Percentiles rank a stretch among this genome's conserved stretches.
phyloP scores from a whole-genome alignment of 345 rosid species.

The Erysimum cheiranthoides region DNA sequence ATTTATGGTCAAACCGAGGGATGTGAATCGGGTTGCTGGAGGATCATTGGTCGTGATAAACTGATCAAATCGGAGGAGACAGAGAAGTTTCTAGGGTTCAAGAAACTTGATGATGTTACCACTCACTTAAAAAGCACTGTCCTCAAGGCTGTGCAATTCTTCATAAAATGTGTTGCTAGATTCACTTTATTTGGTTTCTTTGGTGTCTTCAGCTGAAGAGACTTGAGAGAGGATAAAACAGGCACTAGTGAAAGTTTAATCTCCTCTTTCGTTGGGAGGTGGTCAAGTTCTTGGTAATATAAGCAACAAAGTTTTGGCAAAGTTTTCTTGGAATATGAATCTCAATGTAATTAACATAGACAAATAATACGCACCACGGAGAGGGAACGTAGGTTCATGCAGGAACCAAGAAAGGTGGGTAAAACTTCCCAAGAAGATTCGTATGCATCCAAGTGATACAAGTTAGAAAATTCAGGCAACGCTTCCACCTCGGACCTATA shows the following conservation, averaged over 20 bases:
- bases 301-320: not conserved
- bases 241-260: not conserved
- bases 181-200: not conserved
- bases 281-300: not conserved
- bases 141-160: not conserved
- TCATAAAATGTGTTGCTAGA: not conserved
- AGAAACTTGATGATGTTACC: not conserved
- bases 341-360: not conserved
- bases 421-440: not conserved
- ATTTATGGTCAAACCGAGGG: constrained; percentile 22
- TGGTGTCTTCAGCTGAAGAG: not conserved
- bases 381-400: not conserved
- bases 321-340: not conserved
- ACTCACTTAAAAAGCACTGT: not conserved
- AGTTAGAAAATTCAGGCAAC: not conserved
- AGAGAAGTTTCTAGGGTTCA: constrained; percentile 27
- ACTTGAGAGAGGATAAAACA: not conserved
- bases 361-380: not conserved
- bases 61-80: not conserved
- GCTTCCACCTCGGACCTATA: not conserved
- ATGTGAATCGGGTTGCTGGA: constrained; percentile 21
- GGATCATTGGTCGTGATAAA: constrained; percentile 26
- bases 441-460: not conserved
- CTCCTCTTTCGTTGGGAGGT: not conserved
- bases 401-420: not conserved